A percentile compares a stretch with the other conserved stretches of the same genome.
Conservation (phyloP, 2,329 filamentous ascomycete genomes). For the Monilinia fructigena region DNA sequence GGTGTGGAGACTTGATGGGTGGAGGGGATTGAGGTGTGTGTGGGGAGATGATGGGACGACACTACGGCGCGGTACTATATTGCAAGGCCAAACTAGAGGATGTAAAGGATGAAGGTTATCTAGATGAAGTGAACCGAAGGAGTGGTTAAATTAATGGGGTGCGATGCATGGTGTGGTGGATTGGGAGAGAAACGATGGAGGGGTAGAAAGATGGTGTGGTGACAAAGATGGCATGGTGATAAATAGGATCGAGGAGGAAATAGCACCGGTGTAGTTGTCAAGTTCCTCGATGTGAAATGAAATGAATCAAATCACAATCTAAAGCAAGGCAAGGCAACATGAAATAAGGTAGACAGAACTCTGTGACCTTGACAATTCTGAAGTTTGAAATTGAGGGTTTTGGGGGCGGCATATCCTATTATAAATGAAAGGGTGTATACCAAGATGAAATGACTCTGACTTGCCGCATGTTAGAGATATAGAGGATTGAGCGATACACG, state of each 20-base stretch:
- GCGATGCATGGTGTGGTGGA: neutral
- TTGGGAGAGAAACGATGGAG: neutral
- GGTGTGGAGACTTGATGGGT: neutral
- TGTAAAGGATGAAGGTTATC: neutral
- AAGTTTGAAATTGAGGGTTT: neutral
- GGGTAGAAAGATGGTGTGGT: neutral
- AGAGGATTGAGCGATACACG: neutral
- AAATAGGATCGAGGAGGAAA: neutral
- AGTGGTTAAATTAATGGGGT: neutral
- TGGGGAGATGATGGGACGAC: neutral
- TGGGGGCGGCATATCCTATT: constrained; percentile 1
- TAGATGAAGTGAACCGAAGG: neutral
- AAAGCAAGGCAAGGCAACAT: neutral
- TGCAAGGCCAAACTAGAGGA: neutral
- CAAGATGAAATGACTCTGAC: neutral
- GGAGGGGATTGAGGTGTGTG: neutral
- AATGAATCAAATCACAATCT: neutral
- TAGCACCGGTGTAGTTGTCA: neutral
- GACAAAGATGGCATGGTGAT: neutral
- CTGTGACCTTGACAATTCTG: neutral
- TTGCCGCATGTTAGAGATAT: constrained; percentile 6
- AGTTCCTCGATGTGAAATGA: neutral
- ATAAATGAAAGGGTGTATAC: neutral
- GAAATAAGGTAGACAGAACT: constrained; percentile 1
- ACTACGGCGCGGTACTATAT: neutral